Evolutionary conservation across 768 basidiomycete species (phyloP).

Genomic region (Clathrus columnatus): DNA sequence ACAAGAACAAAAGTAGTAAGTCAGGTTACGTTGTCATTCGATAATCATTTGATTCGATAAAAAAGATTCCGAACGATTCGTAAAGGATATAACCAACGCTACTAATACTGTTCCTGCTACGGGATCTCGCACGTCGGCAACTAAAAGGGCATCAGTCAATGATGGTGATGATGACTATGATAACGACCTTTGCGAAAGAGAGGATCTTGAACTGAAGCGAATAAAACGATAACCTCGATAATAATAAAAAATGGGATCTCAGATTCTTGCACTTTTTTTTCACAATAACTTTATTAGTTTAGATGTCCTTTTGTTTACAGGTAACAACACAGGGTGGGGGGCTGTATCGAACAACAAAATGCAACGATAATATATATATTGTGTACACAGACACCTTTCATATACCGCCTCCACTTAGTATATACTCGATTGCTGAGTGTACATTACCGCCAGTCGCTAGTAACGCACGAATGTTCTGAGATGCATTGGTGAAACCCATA

Average conservation of each 20-base stretch:
- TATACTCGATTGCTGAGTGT: constrained; percentile 87
- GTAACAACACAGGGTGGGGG: not conserved
- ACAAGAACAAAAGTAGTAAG: not conserved
- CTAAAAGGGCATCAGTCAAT: no score
- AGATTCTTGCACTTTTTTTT: not conserved
- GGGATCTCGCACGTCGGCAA: no score
- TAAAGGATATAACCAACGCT: constrained; percentile 1
- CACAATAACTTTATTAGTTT: not conserved
- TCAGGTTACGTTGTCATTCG: not conserved
- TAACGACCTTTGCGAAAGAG: not conserved
- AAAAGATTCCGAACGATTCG: not conserved
- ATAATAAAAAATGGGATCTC: not conserved
- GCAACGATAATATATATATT: not conserved
- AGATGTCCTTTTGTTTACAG: not conserved
- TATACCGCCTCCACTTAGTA: constrained; percentile 71
- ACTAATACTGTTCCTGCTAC: not conserved
- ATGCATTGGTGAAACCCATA: constrained; percentile 89
- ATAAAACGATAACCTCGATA: not conserved
- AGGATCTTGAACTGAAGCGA: not conserved
- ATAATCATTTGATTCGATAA: not conserved
- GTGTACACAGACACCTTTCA: constrained; percentile 19
- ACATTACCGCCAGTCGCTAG: constrained; percentile 91
- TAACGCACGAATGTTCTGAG: constrained; percentile 84
- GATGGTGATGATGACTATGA: no score
- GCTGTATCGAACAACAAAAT: not conserved